Evolutionary conservation across 768 basidiomycete species (phyloP), one percentile per base, ranked within the genome.

Genomic region (Calocybe cyanea): DNA sequence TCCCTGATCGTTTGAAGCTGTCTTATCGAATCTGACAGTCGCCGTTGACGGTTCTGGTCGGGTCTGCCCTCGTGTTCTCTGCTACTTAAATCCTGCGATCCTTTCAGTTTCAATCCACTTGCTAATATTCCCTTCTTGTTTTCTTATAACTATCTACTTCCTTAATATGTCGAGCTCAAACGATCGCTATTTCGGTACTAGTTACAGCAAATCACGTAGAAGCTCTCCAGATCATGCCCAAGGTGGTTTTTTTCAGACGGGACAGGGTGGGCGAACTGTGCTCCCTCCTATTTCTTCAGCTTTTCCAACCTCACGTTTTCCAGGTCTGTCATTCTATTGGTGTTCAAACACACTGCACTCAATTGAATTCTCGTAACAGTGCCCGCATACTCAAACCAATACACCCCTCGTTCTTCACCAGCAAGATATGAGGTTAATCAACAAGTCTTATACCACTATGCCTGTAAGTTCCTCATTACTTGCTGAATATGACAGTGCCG

Each of bases 221-320:
- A 78, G 77, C 68, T 78, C 83, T 63, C 80, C 83, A 57, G 77
- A 74, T 68, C 80, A 80, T 67, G 63, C 77, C 64, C 80, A 81
- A 69, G 71, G 73, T 68, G 72, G 65, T 71, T 83, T 83, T 76
- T 80, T 85, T 73, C 77, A 78, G 71, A 75, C 79, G 70, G 80
- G 82, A 76, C 85, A 87, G 81, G 85, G 86, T 87, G 85, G 85
- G 85, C 83, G 85, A 81, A 80, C 83, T 75, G 78, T 85, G 74
- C 81, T 87, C 68, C 86, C 85, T 83, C 81, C 85, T 81, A 73
- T 87, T 78, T 77, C 80, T 80, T 75, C 82, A 69, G 79, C 80
- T 61, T 84, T 85, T 83, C 84, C 84, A 85, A 81, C 80, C 82
- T 87, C 81, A 84, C 84, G 76, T 81, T 85, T 83, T 84, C 79